Evolutionary conservation across 2,329 filamentous ascomycete genomes (phyloP), one percentile per base, ranked within the genome.

Genomic region (Clarireedia monteithiana): DNA sequence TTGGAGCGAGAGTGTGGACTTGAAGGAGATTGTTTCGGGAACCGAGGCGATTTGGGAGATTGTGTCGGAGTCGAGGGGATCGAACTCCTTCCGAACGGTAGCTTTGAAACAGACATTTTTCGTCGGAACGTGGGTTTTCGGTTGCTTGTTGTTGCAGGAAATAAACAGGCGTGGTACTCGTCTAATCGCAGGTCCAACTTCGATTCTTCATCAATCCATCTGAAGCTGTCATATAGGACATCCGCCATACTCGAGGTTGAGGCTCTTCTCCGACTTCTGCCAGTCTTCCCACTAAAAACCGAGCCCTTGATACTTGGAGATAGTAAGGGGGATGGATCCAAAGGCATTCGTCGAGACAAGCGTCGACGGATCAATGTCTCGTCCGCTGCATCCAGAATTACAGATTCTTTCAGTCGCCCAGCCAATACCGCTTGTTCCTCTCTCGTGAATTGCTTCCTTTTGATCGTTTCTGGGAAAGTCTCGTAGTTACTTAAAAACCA

Each of bases 131-230:
- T 84, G 12, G 82, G 80, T 26, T 77, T 77, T 53, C 75, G 71
- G 58, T 71, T 72, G 59, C 77, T 77, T 60, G 68, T 71, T 50
- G 73, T 69, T 20, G 44, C 14, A 12, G 50, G 45, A 15, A 57
- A 53, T 44, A 48, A 26, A 6, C 44, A 47, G 42, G 79, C 74
- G 65, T 88, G 84, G 65, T 89, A 88, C 66, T 89, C 84, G 66
- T 89, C 84, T 34, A 90, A 71, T 39, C 77, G 78, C 24, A 86
- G 70, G 63, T 91, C 86, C 34, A 91, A 73, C 52, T 87, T 81
- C 17, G 85, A 80, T 53, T 88, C 83, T 56, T 89, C 84, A 30
- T 91, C 86, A 26, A 90, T 73, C 85, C 86, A 89, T 49, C 83
- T 78, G 62, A 90, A 86, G 66, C 78, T 85, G 59, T 89, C 83